Evolutionary conservation across 306 rosid species (phyloP), one percentile per base, ranked within the genome.

Genomic region (Erythrophleum fordii): DNA sequence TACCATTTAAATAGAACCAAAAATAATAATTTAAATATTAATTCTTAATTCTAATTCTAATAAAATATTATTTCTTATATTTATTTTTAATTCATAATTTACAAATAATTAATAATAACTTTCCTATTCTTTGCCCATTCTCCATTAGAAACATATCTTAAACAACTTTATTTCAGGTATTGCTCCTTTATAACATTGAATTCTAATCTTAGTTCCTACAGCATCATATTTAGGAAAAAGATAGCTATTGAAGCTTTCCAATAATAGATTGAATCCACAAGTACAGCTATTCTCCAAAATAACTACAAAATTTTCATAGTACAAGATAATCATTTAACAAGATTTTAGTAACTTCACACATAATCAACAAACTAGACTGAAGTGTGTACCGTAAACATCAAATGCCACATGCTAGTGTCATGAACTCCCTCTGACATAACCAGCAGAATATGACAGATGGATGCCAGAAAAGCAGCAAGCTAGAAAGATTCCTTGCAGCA

Each of bases 361-460:
- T 7, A 60, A 70, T 28, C 44, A 64, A 69, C 44, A 61, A 55
- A 75, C 14, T 42, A 61, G 26, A 48, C 56, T 26, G 71, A 58
- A 64, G 53, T 64, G 61, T 72, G 20, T 84, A 94, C 98, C 81
- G 94, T 94, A n/a, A 80, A 87, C 93, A 92, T 89, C 80, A 94
- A 85, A 34, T 77, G 90, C 98, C 98, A 94, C 97, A 88, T 83
- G 85, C 78, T 87, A 73, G 81, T 82, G 70, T 91, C 96, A 70
- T 88, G 92, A 76, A 87, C 92, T 85, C 97, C 98, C 41, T 94
- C 97, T 0, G 98, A 92, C 70, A 94, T 90, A 84, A 92, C 97
- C 89, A 91, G 88, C 79, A 93, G 26, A 82, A 91, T 72, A 83
- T 93, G 91, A 75, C 98, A 93, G 59, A 90, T 61, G 67, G 98